These are phyloP conservation scores for Lippia alba DNA, from an alignment of 305 asterid species.

Conservation along the genomic window DNA sequence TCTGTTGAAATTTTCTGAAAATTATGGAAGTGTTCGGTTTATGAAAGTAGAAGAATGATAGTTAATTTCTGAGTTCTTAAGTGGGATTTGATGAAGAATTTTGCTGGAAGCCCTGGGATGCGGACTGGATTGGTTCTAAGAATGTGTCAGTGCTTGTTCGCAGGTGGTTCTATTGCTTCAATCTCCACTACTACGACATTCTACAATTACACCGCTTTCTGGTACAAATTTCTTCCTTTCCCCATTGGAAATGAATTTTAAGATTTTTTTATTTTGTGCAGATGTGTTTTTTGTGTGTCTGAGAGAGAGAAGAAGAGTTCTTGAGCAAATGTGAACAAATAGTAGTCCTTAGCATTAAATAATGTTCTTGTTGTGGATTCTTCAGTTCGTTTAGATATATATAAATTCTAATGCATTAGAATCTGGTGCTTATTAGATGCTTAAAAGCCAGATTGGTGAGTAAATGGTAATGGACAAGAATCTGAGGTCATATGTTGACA, in stretches of 20 bases:
- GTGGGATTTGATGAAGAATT: constrained; percentile 46
- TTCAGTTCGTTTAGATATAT: background rate
- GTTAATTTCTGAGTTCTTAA: constrained; percentile 18
- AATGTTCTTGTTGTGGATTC: background rate
- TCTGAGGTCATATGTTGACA: no score
- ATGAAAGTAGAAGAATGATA: constrained; percentile 7
- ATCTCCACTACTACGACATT: constrained; percentile 48
- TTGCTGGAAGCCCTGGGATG: constrained; percentile 63
- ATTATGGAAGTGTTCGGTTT: background rate
- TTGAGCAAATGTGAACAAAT: constrained; percentile 3
- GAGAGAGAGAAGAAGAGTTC: background rate
- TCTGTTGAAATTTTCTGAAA: background rate
- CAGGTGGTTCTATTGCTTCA: constrained; percentile 58
- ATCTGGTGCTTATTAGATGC: background rate
- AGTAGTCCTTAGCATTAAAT: background rate
- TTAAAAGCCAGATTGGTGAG: background rate
- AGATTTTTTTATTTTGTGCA: no score
- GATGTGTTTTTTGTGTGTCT: background rate
- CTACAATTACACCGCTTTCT: constrained; percentile 60
- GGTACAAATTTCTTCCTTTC: constrained; percentile 40
- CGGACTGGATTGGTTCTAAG: constrained; percentile 49
- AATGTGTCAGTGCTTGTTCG: constrained; percentile 49
- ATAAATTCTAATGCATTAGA: background rate
- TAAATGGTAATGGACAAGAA: no score
- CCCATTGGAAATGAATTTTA: background rate